Evolutionary conservation across 257 asterid genomes (phyloP), one percentile per base, ranked within the genome.

Genomic region (Capsicum chinense): DNA sequence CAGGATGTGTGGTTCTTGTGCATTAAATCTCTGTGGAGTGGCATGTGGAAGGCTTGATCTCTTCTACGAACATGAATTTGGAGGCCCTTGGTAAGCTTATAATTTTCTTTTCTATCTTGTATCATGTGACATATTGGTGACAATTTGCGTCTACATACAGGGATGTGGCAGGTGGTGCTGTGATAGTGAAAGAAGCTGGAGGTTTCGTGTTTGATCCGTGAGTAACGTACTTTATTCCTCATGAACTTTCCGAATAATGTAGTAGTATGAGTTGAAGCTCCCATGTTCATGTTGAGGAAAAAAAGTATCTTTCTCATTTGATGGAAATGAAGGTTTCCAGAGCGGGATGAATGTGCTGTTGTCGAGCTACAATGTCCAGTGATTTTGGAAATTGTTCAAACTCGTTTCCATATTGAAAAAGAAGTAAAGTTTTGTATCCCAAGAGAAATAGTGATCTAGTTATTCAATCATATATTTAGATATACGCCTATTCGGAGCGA

Each of bases 161-260:
- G 98, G 99, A 95, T 86, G 92, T 93, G 62, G 98, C 99, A 14
- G 98, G 94, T 19, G 99, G 98, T 68, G 98, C 96, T 87, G 88
- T 95, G 74, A 93, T 95, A 67, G 92, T 91, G 70, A 92, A 89
- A 68, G 98, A 93, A 90, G 98, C 97, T 62, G 98, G 98, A 63
- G 98, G 99, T 26, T 89, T 80, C 79, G 80, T 95, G 56, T 95
- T 88, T 90, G 97, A 95, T 91, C 97, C 99, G 95, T 93, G 87
- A 95, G 97, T 89, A 48, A 33, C 79, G 11, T 9, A 4, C 11
- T 66, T 26, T 44, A 10, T 79, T 39, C 56, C 56, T 84, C 68
- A 3, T 88, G 9, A 26, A 79, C 16, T 80, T 83, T 54, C 37
- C 21, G 14, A 63, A 42, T 35, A 71, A 58, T 54, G 33, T 54